These are phyloP conservation scores for Eurotiales sp. DNA, from an alignment of 2,329 filamentous ascomycete species.

Conservation along the genomic window DNA sequence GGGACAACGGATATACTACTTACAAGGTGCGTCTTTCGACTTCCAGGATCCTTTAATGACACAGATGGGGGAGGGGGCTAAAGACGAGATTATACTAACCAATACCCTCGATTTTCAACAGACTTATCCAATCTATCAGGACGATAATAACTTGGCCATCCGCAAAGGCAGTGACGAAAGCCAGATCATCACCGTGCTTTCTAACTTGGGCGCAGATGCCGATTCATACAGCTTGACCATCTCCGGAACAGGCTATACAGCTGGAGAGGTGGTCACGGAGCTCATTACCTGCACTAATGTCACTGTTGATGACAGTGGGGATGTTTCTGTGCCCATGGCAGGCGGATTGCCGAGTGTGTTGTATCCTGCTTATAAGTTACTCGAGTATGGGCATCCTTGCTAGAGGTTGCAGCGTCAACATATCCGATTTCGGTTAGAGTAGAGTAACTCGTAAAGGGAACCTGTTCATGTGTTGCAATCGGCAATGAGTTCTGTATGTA, in stretches of 20 bases:
- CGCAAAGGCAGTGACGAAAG: slow-evolving; percentile 40
- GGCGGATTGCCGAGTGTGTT: slow-evolving; percentile 43
- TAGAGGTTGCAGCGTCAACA: too few relatives aligned
- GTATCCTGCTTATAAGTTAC: slow-evolving; percentile 12
- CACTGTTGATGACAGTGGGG: slow-evolving; percentile 42
- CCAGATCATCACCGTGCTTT: slow-evolving; percentile 40
- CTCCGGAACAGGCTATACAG: slow-evolving; percentile 21
- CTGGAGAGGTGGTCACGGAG: slow-evolving; percentile 25
- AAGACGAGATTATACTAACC: too few relatives aligned
- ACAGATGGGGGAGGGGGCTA: too few relatives aligned
- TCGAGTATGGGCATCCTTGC: slow-evolving; percentile 1
- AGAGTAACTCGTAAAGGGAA: too few relatives aligned
- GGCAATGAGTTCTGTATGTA: too few relatives aligned
- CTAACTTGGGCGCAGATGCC: slow-evolving; percentile 36
- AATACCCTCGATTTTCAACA: slow-evolving; percentile 16
- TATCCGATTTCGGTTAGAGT: too few relatives aligned
- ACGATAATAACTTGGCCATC: slow-evolving; percentile 43
- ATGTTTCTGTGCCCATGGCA: slow-evolving; percentile 42
- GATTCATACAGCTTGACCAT: slow-evolving; percentile 25
- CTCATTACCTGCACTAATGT: slow-evolving; percentile 38
- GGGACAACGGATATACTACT: slow-evolving; percentile 38
- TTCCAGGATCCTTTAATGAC: too few relatives aligned
- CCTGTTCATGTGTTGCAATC: too few relatives aligned
- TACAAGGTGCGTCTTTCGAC: slow-evolving; percentile 33
- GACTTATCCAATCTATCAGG: slow-evolving; percentile 42